Evolutionary conservation across 805 yeast species (phyloP).

Genomic region (Schizosaccharomyces cryophilus): DNA sequence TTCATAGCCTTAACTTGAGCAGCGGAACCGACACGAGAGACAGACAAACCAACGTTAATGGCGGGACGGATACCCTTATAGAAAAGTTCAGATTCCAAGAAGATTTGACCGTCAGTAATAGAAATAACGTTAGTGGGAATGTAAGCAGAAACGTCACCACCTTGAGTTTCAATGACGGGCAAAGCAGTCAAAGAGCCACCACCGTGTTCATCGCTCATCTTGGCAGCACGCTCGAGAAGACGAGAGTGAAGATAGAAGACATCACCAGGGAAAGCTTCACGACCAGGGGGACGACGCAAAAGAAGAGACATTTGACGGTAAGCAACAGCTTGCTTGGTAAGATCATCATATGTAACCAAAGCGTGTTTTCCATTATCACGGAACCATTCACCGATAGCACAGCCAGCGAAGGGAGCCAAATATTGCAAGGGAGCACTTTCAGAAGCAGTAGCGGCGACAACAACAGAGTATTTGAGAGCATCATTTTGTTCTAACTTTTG

Average conservation of each 20-base stretch:
- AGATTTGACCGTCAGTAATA: constrained; percentile 92
- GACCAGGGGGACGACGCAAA: constrained; percentile 92
- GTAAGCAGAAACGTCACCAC: constrained; percentile 97
- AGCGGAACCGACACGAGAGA: constrained; percentile 99
- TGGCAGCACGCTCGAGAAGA: constrained; percentile 90
- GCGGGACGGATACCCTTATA: constrained; percentile 99
- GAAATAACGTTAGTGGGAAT: constrained; percentile 95
- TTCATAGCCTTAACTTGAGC: constrained; percentile 99
- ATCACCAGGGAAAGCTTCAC: constrained; percentile 95
- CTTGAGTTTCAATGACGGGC: constrained; percentile 94
- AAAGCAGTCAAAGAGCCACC: constrained; percentile 89
- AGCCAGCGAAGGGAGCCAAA: constrained; percentile 98
- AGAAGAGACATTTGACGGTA: constrained; percentile 96
- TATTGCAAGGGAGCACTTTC: constrained; percentile 99
- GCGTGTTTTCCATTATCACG: constrained; percentile 98
- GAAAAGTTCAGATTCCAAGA: constrained; percentile 98
- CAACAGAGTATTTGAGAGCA: constrained; percentile 89
- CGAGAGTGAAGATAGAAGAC: constrained; percentile 89
- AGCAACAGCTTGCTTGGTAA: constrained; percentile 98
- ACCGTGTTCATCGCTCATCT: constrained; percentile 73
- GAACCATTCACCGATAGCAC: constrained; percentile 99
- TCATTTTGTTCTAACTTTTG: constrained; percentile 96
- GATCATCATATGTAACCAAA: constrained; percentile 87
- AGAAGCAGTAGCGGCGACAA: constrained; percentile 99
- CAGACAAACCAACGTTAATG: constrained; percentile 97